Percentiles rank a stretch among this genome's conserved stretches.
Conservation (phyloP, 2,329 filamentous ascomycete species). For the Iodosphaeria phyllophila region DNA sequence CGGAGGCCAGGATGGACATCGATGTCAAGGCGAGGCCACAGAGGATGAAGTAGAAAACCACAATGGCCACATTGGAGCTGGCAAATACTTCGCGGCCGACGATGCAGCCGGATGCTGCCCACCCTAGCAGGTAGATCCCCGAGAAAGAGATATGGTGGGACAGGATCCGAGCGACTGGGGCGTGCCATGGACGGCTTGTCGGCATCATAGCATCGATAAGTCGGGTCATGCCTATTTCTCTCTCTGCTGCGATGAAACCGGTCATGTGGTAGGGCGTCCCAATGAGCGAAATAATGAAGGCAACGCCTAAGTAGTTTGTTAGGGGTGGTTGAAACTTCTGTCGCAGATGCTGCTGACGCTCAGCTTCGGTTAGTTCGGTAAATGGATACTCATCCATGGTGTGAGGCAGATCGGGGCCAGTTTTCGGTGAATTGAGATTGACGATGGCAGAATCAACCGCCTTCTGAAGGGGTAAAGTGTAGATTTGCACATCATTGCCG, state of each 20-base stretch:
- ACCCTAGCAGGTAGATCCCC: constrained; percentile 62
- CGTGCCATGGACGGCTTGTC: constrained; percentile 53
- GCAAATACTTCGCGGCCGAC: constrained; percentile 44
- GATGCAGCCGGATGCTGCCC: constrained; percentile 58
- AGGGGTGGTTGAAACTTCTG: constrained; percentile 53
- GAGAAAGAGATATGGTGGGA: constrained; percentile 69
- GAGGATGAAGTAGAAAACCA: constrained; percentile 58
- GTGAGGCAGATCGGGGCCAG: constrained; percentile 17
- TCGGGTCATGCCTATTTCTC: constrained; percentile 74
- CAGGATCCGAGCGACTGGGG: constrained; percentile 58
- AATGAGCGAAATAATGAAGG: constrained; percentile 62
- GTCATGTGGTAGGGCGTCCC: constrained; percentile 76
- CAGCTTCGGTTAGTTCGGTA: constrained; percentile 49
- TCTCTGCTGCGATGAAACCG: constrained; percentile 68
- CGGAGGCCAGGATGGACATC: constrained; percentile 62
- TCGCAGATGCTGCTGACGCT: constrained; percentile 48
- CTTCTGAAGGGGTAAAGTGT: constrained; percentile 60
- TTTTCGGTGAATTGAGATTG: constrained; percentile 22
- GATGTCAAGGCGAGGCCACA: constrained; percentile 62
- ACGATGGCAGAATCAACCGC: constrained; percentile 61
- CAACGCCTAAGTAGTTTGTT: constrained; percentile 58
- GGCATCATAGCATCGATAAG: constrained; percentile 87
- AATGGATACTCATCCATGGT: constrained; percentile 53
- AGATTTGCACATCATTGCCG: constrained; percentile 60
- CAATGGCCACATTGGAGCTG: constrained; percentile 41